Percentiles rank a stretch among this genome's conserved stretches.
These are phyloP conservation scores for Ganoderma meredithae DNA, from an alignment of 1,284 basidiomycete species.

Conservation along the genomic window DNA sequence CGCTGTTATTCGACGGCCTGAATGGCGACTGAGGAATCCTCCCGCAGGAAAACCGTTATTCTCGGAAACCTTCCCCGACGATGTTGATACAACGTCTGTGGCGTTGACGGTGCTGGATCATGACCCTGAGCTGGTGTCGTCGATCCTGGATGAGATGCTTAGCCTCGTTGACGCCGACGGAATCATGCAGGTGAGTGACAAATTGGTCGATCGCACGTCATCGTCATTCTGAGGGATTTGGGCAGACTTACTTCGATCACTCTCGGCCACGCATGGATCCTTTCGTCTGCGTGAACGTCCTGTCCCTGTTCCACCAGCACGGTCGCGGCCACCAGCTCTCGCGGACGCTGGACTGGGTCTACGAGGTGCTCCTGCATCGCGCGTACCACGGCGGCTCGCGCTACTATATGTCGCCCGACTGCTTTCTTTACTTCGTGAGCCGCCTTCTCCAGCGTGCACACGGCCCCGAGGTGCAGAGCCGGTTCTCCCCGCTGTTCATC, in stretches of 20 bases:
- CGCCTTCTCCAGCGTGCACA: constrained; percentile 51
- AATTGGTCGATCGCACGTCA: not conserved
- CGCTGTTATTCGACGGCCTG: not conserved
- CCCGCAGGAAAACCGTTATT: constrained; percentile 51
- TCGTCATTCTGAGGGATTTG: constrained; percentile 6
- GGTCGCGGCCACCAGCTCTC: constrained; percentile 56
- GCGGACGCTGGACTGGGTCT: constrained; percentile 58
- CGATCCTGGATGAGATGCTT: constrained; percentile 63
- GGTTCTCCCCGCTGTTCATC: constrained; percentile 49
- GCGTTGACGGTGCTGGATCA: constrained; percentile 50
- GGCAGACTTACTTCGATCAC: constrained; percentile 62
- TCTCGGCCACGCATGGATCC: constrained; percentile 59
- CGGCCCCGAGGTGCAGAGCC: constrained; percentile 43
- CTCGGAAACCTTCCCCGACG: constrained; percentile 44
- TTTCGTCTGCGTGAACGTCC: constrained; percentile 59
- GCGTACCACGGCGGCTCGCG: constrained; percentile 64
- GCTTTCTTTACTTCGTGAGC: constrained; percentile 60
- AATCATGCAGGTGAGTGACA: constrained; percentile 50
- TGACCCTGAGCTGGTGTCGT: constrained; percentile 45
- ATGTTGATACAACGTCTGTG: constrained; percentile 61
- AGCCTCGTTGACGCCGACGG: constrained; percentile 56
- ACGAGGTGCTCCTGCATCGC: constrained; percentile 55
- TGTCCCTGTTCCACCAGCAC: constrained; percentile 57
- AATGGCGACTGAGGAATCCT: not conserved
- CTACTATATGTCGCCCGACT: constrained; percentile 62